Conservation (phyloP, 2,329 filamentous ascomycete species). For the Colletotrichum simmondsii region DNA sequence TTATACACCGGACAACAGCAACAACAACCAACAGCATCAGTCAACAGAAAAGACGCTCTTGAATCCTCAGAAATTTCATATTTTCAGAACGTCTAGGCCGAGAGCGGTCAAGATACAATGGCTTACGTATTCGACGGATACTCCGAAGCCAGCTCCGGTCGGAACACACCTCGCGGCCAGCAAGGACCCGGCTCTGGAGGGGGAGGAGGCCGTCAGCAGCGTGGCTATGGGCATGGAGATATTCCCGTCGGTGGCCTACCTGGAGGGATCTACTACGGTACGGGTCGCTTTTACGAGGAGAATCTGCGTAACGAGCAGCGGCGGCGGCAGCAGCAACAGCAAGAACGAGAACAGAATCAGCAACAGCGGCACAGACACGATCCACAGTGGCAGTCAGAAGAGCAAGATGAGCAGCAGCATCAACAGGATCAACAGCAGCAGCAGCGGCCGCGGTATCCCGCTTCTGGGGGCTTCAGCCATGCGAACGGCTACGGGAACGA, state of each 20-base stretch:
- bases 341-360: too few species aligned
- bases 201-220: background rate
- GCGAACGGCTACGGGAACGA: background rate
- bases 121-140: conserved; percentile 26
- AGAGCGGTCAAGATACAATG: background rate
- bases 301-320: background rate
- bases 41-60: background rate
- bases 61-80: too few species aligned
- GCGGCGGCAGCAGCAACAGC: background rate
- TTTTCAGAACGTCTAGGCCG: too few species aligned
- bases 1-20: background rate
- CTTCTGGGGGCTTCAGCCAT: background rate
- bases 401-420: background rate
- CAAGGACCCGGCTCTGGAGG: background rate
- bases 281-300: conserved; percentile 12
- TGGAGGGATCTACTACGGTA: background rate
- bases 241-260: background rate
- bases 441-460: background rate
- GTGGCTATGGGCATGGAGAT: background rate
- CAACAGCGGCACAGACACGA: background rate
- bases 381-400: background rate
- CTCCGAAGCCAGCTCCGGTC: conserved; percentile 8
- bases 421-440: background rate
- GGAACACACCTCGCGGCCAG: background rate
- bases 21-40: background rate